Evolutionary conservation across 768 basidiomycete genomes (phyloP).

Genomic region (Cantharellus cinnabarinus): DNA sequence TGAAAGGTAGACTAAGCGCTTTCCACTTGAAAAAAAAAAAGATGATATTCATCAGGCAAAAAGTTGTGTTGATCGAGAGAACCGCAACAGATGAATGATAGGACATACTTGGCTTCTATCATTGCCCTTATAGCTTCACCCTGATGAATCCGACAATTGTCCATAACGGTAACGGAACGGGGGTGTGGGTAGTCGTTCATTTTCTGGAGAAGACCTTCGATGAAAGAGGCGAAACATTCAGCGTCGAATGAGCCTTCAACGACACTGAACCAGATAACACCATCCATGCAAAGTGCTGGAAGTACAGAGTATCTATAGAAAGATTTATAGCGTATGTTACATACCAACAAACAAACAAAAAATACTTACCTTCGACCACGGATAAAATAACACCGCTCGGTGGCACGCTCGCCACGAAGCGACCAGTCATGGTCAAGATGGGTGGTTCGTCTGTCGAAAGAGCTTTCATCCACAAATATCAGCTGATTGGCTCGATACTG

Average conservation of each 20-base stretch:
- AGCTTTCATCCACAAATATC: constrained; percentile 5
- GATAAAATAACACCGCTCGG: not conserved
- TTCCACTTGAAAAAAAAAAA: not conserved
- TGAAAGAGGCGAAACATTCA: constrained; percentile 1
- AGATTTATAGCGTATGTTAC: not conserved
- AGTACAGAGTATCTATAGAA: constrained; percentile 13
- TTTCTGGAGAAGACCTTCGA: constrained; percentile 1
- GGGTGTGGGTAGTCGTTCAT: constrained; percentile 6
- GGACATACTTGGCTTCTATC: constrained; percentile 3
- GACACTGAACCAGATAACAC: constrained; percentile 11
- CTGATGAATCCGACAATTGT: constrained; percentile 6
- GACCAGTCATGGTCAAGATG: not conserved
- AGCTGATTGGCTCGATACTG: constrained; percentile 1
- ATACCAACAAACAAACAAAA: not conserved
- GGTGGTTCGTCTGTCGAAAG: not conserved
- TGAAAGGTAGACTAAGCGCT: not conserved
- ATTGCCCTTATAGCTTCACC: not conserved
- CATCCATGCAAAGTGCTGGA: constrained; percentile 14
- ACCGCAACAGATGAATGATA: no score
- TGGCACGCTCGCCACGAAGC: not conserved
- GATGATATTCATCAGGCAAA: no score
- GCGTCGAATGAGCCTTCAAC: constrained; percentile 11
- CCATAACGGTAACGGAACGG: constrained; percentile 7
- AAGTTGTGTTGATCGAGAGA: no score
- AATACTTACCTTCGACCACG: not conserved